These are phyloP conservation scores for Theileria orientalis DNA, from an alignment of 169 alveolate genomes.

Conservation along the genomic window DNA sequence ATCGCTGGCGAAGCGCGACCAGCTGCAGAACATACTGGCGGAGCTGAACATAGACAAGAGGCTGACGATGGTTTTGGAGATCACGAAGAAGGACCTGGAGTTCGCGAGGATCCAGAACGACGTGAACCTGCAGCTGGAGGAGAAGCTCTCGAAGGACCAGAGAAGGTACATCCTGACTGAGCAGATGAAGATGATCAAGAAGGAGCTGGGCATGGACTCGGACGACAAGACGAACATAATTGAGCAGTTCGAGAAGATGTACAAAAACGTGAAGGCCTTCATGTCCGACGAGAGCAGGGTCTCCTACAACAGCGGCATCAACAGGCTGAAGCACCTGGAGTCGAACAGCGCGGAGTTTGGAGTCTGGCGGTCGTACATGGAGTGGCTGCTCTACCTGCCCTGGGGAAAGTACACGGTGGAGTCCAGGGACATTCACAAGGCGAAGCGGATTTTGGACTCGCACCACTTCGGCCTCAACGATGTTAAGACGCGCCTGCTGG, in stretches of 20 bases:
- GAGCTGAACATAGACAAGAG: conserved; percentile 75
- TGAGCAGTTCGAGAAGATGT: conserved; percentile 56
- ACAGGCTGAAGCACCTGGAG: conserved; percentile 69
- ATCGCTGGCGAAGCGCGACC: conserved; percentile 76
- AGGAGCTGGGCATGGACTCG: conserved; percentile 76
- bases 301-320: conserved; percentile 34
- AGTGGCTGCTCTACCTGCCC: conserved; percentile 81
- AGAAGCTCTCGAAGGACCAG: conserved; percentile 77
- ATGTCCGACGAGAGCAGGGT: conserved; percentile 54
- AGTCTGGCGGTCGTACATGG: conserved; percentile 78
- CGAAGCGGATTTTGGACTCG: conserved; percentile 72
- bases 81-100: conserved; percentile 78
- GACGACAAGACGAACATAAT: conserved; percentile 78
- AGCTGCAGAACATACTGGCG: conserved; percentile 74
- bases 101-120: conserved; percentile 74
- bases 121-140: conserved; percentile 74
- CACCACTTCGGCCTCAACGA: conserved; percentile 91
- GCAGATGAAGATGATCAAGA: conserved; percentile 78
- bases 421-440: conserved; percentile 42
- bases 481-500: conserved; percentile 89
- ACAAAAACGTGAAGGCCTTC: not conserved
- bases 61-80: conserved; percentile 72
- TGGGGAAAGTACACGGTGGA: conserved; percentile 78
- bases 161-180: conserved; percentile 71
- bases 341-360: conserved; percentile 72